Evolutionary conservation across 1,284 basidiomycete genomes (phyloP), one percentile per base, ranked within the genome.

Genomic region (Trichosporon sp.): DNA sequence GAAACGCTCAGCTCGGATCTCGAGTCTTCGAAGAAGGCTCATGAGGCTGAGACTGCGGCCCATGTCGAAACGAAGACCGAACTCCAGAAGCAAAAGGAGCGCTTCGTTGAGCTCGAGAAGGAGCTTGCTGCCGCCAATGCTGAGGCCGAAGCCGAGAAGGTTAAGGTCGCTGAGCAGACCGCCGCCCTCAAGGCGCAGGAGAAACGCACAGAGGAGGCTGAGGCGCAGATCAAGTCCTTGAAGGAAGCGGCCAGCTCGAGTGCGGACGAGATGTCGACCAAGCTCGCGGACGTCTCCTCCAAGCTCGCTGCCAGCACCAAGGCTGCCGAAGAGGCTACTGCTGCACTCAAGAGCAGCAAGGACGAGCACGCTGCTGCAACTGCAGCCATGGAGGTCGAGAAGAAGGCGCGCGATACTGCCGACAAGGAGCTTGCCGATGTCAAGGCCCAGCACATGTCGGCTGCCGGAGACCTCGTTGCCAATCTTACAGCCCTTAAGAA

Each of bases 41-140:
- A 68, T 31, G 66, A 67, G 11, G 35, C 56, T 0, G 68, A 75
- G 64, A 31, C 67, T 5, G 48, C 56, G 5, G 54, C 46, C 2
- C 71, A 68, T 32, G 21, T 37, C 0, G 68, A 14, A 3, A 68
- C 67, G 1, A 16, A 37, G 4, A 64, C 38, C 16, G 69, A 72
- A 40, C 70, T 72, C 12, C 51, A 48, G 32, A 61, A 38, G 6
- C 31, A 66, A 14, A 14, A 66, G 12, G n/a, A 26, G 14, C 66
- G 67, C 19, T n/a, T 73, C 40, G 68, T 69, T 8, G 56, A 73
- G 46, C 68, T 75, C 35, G 70, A 74, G 65, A 54, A 35, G 14
- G 68, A 74, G 68, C 70, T 71, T 31, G 70, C 68, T 1, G 54
- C 65, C 12, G 65, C 71, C 26, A 61, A 31, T 4, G 32, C n/a